phyloP scores from a whole-genome alignment of 2,329 filamentous ascomycete genomes.

The Colletotrichum siamense region DNA sequence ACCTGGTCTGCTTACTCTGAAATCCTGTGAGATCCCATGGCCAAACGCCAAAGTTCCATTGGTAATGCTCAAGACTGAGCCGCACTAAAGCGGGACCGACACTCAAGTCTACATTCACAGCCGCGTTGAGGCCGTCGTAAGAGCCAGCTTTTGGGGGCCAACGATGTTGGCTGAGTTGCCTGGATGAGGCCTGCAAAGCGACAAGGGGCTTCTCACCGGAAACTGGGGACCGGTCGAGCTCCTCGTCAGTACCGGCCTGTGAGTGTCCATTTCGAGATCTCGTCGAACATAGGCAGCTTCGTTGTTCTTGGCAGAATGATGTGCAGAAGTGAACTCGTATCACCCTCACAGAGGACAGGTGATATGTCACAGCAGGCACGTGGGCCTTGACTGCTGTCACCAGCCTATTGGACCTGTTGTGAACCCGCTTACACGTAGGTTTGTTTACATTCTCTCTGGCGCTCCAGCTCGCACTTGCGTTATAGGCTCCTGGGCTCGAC shows the following conservation, averaged over 20 bases:
- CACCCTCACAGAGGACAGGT: background rate
- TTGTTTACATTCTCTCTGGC: background rate
- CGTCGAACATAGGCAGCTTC: background rate
- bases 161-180: background rate
- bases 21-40: background rate
- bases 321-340: background rate
- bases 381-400: background rate
- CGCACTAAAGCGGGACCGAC: background rate
- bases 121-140: background rate
- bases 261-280: background rate
- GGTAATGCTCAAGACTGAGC: background rate
- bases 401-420: background rate
- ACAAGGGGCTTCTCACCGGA: background rate
- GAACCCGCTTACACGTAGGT: background rate
- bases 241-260: background rate
- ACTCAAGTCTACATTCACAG: conserved; percentile 9
- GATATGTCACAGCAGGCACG: background rate
- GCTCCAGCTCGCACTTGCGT: conserved; percentile 2
- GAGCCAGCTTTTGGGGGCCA: background rate
- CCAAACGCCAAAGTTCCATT: background rate
- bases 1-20: background rate
- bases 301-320: background rate
- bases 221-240: background rate
- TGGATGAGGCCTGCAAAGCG: background rate
- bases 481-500: background rate